These are phyloP conservation scores for Globisporangium solare DNA, from an alignment of 352 stramenopile species.

Conservation along the genomic window DNA sequence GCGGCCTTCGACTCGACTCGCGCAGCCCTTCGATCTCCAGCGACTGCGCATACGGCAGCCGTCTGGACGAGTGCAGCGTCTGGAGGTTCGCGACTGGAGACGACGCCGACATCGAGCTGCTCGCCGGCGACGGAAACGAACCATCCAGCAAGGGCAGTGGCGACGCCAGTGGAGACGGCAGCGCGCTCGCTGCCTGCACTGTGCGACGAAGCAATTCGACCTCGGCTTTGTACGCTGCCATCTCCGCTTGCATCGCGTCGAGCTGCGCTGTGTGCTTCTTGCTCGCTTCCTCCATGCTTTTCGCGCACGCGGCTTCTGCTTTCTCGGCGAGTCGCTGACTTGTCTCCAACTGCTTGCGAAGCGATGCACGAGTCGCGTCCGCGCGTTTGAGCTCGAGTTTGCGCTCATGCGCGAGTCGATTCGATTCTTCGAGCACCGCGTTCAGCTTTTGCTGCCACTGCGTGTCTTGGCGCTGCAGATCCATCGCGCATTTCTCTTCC, in stretches of 20 bases:
- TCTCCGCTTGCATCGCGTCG: conserved; percentile 11
- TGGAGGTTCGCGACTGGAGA: conserved; percentile 6
- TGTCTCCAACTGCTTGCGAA: conserved; percentile 17
- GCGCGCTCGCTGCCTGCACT: background rate
- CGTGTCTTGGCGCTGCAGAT: conserved; percentile 28
- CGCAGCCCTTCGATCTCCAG: conserved; percentile 79
- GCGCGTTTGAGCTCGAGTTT: conserved; percentile 38
- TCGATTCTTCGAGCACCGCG: conserved; percentile 43
- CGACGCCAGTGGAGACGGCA: background rate
- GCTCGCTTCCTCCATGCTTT: conserved; percentile 15
- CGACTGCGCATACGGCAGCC: conserved; percentile 72
- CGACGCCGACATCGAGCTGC: background rate
- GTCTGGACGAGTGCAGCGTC: conserved; percentile 40
- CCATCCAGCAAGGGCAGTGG: background rate
- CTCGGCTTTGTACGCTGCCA: conserved; percentile 6
- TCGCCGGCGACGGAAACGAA: conserved; percentile 7
- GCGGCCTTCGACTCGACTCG: conserved; percentile 52
- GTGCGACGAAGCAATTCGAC: conserved; percentile 1
- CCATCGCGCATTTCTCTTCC: conserved; percentile 42
- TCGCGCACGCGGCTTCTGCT: conserved; percentile 1
- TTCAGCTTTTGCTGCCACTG: conserved; percentile 48
- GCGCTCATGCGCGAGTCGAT: conserved; percentile 42
- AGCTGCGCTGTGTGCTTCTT: conserved; percentile 8
- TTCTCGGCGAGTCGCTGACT: conserved; percentile 17
- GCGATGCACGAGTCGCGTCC: conserved; percentile 12